Conservation (phyloP, 2,329 filamentous ascomycete species). For the Trichophaea hybrida region DNA sequence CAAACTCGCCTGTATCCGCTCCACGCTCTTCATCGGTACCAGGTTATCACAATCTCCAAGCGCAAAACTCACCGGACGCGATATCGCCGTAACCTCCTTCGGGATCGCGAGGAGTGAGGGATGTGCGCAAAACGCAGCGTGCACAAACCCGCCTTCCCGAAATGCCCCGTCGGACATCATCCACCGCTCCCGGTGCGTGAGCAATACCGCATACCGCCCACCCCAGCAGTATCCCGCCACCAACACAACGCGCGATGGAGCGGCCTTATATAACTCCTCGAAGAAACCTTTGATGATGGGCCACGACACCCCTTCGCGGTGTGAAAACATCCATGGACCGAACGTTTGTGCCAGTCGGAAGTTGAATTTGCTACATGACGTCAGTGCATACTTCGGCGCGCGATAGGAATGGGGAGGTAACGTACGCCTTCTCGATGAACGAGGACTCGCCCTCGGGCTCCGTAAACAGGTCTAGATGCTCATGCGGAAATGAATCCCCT, state of each 20-base stretch:
- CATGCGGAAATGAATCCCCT: conserved; percentile 14
- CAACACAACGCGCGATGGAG: conserved; percentile 34
- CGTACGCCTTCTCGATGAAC: background rate
- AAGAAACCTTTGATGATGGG: conserved; percentile 24
- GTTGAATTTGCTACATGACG: background rate
- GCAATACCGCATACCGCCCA: conserved; percentile 40
- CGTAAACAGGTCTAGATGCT: conserved; percentile 7
- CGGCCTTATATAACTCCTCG: conserved; percentile 17
- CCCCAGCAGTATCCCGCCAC: conserved; percentile 52
- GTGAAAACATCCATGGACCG: conserved; percentile 18
- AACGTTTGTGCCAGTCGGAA: background rate
- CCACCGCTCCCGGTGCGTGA: conserved; percentile 33
- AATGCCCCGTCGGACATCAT: conserved; percentile 16
- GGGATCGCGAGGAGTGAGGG: conserved; percentile 34
- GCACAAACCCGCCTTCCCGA: conserved; percentile 18
- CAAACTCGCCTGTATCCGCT: conserved; percentile 31
- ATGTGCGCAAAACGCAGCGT: conserved; percentile 22
- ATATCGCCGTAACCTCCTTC: conserved; percentile 36
- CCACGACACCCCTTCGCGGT: conserved; percentile 19
- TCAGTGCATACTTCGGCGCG: too few species aligned
- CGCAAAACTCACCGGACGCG: conserved; percentile 36
- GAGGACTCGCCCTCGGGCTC: background rate
- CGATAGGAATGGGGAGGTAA: too few species aligned
- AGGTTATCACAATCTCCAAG: conserved; percentile 36
- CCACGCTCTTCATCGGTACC: conserved; percentile 30